phyloP scores from a whole-genome alignment of 2,329 filamentous ascomycete genomes.

The Ambrosiella cleistominuta region DNA sequence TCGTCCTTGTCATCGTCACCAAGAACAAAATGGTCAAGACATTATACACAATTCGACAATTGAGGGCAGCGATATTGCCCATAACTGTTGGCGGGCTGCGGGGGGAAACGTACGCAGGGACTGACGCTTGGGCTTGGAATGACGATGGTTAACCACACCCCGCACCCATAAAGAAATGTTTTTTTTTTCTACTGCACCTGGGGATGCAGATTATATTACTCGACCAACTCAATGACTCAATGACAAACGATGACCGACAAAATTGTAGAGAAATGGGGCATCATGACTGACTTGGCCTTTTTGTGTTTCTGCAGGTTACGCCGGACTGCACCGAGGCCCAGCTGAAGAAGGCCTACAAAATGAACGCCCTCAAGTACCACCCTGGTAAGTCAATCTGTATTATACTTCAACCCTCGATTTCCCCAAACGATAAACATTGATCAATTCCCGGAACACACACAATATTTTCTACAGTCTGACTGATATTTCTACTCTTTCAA shows the following conservation, averaged over 20 bases:
- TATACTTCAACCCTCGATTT: neutral
- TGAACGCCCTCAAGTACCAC: slow-evolving; percentile 66
- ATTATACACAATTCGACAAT: no score
- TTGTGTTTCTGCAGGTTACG: slow-evolving; percentile 39
- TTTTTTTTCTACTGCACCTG: neutral
- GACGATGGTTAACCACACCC: no score
- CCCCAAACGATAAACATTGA: neutral
- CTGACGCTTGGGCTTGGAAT: no score
- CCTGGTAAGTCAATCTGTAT: slow-evolving; percentile 40
- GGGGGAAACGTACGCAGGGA: no score
- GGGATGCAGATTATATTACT: neutral
- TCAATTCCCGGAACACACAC: neutral
- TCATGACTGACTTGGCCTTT: neutral
- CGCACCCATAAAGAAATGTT: no score
- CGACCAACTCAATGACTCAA: neutral
- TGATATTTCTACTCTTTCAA: slow-evolving; percentile 21
- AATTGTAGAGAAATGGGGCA: neutral
- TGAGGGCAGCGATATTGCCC: no score
- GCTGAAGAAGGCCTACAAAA: slow-evolving; percentile 81
- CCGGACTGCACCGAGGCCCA: slow-evolving; percentile 68
- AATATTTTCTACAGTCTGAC: neutral
- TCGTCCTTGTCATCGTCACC: no score
- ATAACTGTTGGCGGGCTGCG: neutral
- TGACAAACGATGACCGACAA: neutral
- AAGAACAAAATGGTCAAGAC: no score